Conservation (phyloP, 306 rosid genomes). For the Vicia villosa region DNA sequence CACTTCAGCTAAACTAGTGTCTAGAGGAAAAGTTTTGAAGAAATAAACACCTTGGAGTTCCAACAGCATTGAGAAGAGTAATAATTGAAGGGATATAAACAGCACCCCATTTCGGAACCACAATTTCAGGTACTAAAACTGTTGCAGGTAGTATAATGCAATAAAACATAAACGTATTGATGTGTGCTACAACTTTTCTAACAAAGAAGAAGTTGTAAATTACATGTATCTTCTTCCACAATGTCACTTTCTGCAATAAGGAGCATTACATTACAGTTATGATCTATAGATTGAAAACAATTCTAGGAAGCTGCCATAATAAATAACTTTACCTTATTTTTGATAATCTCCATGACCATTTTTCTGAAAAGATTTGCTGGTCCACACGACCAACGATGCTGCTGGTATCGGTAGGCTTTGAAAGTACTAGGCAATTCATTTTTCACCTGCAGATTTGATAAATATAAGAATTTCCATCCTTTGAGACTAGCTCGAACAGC, state of each 20-base stretch:
- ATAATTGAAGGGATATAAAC: constrained; percentile 83
- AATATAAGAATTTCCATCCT: constrained; percentile 92
- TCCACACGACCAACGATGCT: constrained; percentile 98
- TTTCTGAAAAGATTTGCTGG: constrained; percentile 97
- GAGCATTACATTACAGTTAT: too few relatives aligned
- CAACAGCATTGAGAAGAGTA: constrained; percentile 84
- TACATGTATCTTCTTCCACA: constrained; percentile 90
- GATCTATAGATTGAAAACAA: neutral
- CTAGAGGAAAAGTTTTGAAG: neutral
- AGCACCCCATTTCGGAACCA: constrained; percentile 88
- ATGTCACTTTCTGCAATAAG: constrained; percentile 71
- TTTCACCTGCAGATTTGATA: constrained; percentile 72
- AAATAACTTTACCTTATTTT: constrained; percentile 64
- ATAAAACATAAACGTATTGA: constrained; percentile 80
- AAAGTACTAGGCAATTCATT: constrained; percentile 96
- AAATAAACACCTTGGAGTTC: constrained; percentile 75
- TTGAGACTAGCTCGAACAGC: constrained; percentile 98
- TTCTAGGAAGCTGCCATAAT: neutral
- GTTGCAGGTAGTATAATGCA: constrained; percentile 87
- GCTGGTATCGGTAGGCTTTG: constrained; percentile 94
- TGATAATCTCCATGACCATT: constrained; percentile 75
- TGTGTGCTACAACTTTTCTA: constrained; percentile 84
- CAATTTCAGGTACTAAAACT: constrained; percentile 86
- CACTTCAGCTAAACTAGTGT: neutral
- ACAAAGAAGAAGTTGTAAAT: constrained; percentile 96